Evolutionary conservation across 495 filamentous ascomycete species (phyloP).

Genomic region (Cenococcum geophilum): DNA sequence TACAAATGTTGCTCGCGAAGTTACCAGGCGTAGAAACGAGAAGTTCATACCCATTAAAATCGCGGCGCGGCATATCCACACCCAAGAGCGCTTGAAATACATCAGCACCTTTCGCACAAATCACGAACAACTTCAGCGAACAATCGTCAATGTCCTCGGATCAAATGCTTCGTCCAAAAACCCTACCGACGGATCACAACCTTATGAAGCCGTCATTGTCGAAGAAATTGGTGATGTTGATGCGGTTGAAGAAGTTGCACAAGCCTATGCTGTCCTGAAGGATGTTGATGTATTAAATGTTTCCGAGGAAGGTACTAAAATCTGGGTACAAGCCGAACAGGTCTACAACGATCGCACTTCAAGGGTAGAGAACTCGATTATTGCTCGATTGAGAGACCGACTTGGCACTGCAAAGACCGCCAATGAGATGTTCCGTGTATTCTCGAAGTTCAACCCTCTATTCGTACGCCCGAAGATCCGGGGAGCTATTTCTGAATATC

Average conservation of each 20-base stretch:
- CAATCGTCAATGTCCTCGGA: constrained; percentile 89
- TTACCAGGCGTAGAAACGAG: constrained; percentile 82
- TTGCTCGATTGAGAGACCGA: constrained; percentile 85
- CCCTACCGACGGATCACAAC: constrained; percentile 47
- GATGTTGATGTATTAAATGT: constrained; percentile 95
- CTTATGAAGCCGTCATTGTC: constrained; percentile 52
- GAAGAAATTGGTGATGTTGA: constrained; percentile 97
- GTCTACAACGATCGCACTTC: constrained; percentile 95
- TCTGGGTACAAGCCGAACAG: constrained; percentile 88
- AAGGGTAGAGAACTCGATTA: constrained; percentile 97
- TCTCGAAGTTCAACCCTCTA: constrained; percentile 98
- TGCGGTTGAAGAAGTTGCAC: constrained; percentile 91
- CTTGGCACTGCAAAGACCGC: constrained; percentile 91
- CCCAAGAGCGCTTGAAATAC: constrained; percentile 84
- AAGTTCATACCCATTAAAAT: constrained; percentile 99
- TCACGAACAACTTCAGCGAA: constrained; percentile 93
- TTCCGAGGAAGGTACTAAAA: constrained; percentile 74
- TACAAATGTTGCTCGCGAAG: constrained; percentile 91
- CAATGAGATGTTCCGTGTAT: constrained; percentile 99
- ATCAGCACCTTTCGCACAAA: constrained; percentile 90
- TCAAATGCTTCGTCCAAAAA: constrained; percentile 47
- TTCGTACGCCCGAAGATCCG: constrained; percentile 97
- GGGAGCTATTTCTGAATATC: constrained; percentile 94
- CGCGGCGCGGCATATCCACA: constrained; percentile 69
- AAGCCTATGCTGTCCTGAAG: constrained; percentile 86